phyloP scores from a whole-genome alignment of 2,329 filamentous ascomycete genomes.

The Xylogone sp. region DNA sequence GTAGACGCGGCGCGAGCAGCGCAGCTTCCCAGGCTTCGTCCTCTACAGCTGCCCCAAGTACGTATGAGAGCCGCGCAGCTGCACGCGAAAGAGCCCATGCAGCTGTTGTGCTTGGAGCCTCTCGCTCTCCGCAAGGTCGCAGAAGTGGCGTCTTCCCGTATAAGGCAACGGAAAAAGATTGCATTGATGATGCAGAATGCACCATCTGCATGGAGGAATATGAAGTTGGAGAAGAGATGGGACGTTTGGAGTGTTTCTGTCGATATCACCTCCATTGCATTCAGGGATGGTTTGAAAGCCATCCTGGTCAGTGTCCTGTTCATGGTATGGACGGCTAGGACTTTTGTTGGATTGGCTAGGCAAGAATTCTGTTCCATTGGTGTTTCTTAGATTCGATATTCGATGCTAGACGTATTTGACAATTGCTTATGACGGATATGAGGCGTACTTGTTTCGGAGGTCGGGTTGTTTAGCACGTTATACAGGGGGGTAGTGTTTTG shows the following conservation, averaged over 20 bases:
- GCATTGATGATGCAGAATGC: conserved; percentile 63
- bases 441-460: too few relatives aligned
- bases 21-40: conserved; percentile 6
- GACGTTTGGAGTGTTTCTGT: conserved; percentile 63
- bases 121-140: conserved; percentile 28
- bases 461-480: too few relatives aligned
- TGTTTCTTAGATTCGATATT: too few relatives aligned
- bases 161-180: conserved; percentile 63
- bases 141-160: conserved; percentile 62
- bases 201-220: conserved; percentile 67
- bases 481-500: too few relatives aligned
- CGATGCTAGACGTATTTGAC: too few relatives aligned
- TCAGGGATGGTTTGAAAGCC: conserved; percentile 56
- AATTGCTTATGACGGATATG: too few relatives aligned
- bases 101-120: conserved; percentile 10
- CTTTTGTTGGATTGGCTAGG: background rate
- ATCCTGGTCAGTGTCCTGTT: conserved; percentile 61
- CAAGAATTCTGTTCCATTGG: background rate
- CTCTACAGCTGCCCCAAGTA: conserved; percentile 19
- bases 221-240: conserved; percentile 58
- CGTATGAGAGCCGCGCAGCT: conserved; percentile 13
- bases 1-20: background rate
- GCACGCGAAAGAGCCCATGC: conserved; percentile 20
- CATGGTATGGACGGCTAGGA: conserved; percentile 33
- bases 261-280: conserved; percentile 61